Evolutionary conservation across 139 green algal species (phyloP).

Genomic region (Micractinium sp.): DNA sequence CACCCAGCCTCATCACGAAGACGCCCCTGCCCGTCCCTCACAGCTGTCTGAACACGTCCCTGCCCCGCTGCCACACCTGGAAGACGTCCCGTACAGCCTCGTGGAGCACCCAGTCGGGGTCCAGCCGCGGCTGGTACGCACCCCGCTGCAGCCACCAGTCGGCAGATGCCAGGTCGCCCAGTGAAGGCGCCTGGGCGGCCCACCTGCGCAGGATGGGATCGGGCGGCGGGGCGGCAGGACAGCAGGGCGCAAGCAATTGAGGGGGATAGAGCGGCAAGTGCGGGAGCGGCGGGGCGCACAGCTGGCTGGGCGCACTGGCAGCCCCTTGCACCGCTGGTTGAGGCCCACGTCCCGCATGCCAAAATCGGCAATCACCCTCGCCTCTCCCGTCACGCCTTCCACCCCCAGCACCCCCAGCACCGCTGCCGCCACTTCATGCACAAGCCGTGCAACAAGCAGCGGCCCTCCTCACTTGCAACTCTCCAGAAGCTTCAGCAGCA

Average conservation of each 20-base stretch:
- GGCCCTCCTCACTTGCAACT: conserved; percentile 10
- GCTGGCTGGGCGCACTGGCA: background rate
- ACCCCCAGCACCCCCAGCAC: no score
- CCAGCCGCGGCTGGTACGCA: conserved; percentile 39
- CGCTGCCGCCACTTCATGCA: no score
- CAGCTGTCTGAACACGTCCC: no score
- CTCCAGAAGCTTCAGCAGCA: conserved; percentile 62
- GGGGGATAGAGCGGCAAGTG: background rate
- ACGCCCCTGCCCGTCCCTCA: no score
- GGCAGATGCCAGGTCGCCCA: conserved; percentile 7
- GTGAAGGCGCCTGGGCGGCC: background rate
- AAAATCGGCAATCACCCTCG: no score
- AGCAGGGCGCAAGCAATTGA: background rate
- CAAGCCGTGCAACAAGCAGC: no score
- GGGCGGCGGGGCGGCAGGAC: background rate
- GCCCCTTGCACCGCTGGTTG: background rate
- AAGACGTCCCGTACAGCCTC: conserved; percentile 70
- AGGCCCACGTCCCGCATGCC: no score
- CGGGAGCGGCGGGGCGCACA: background rate
- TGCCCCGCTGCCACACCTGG: background rate
- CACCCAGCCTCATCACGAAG: no score
- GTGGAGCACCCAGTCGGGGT: conserved; percentile 48
- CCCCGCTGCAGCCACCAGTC: conserved; percentile 68
- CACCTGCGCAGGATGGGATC: background rate
- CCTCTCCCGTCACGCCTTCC: no score